Evolutionary conservation across 2,329 filamentous ascomycete genomes (phyloP).

Genomic region (Curvularia sp.): DNA sequence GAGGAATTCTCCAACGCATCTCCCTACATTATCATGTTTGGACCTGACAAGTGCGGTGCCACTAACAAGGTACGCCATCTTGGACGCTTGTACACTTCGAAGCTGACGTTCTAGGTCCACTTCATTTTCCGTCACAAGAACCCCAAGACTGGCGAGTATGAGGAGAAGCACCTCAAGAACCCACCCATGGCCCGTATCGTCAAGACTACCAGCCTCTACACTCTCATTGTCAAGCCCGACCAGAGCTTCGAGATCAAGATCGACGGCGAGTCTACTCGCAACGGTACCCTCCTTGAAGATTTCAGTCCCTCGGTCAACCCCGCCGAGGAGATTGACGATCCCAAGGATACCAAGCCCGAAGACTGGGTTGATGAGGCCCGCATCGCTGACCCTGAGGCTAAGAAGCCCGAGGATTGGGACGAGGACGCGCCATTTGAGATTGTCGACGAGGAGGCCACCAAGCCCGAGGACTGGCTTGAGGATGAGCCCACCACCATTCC

Average conservation of each 20-base stretch:
- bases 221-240: constrained; percentile 93
- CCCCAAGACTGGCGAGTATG: constrained; percentile 98
- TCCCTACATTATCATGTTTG: constrained; percentile 99
- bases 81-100: neutral
- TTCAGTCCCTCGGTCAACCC: constrained; percentile 96
- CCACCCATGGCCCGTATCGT: constrained; percentile 85
- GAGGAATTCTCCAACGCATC: constrained; percentile 98
- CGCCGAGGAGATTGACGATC: constrained; percentile 90
- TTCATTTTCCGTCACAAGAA: constrained; percentile 99
- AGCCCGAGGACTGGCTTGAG: constrained; percentile 96
- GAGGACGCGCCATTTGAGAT: constrained; percentile 98
- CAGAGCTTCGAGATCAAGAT: constrained; percentile 94
- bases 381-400: constrained; percentile 90
- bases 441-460: constrained; percentile 87
- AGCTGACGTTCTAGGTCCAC: constrained; percentile 61
- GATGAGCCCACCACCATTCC: constrained; percentile 81
- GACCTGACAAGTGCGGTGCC: constrained; percentile 97
- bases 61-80: constrained; percentile 84
- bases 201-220: constrained; percentile 96
- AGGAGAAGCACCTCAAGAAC: constrained; percentile 96
- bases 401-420: constrained; percentile 98
- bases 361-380: constrained; percentile 95
- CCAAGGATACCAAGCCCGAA: constrained; percentile 90
- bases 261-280: constrained; percentile 87
- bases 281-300: constrained; percentile 91